Percentiles rank a stretch among this genome's conserved stretches.
Conservation (phyloP, 2,329 filamentous ascomycete species). For the Chaetomium strumarium region DNA sequence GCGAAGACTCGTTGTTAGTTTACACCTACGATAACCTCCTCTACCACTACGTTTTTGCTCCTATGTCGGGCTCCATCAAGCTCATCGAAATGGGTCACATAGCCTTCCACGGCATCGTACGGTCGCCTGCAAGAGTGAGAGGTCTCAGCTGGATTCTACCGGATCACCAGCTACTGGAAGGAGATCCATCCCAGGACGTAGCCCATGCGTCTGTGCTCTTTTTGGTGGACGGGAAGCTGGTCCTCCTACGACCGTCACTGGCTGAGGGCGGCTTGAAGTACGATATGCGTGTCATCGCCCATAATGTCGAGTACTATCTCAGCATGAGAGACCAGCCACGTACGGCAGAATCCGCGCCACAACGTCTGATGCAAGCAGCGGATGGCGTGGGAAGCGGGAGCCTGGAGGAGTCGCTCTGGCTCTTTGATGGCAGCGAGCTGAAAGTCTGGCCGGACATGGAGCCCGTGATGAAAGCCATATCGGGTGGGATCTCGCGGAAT, state of each 20-base stretch:
- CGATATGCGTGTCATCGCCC: slow-evolving; percentile 93
- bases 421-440: slow-evolving; percentile 82
- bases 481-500: slow-evolving; percentile 60
- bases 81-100: slow-evolving; percentile 96
- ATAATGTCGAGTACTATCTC: slow-evolving; percentile 93
- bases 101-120: slow-evolving; percentile 91
- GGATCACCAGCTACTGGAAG: slow-evolving; percentile 79
- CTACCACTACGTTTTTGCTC: slow-evolving; percentile 87
- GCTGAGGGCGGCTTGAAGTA: slow-evolving; percentile 88
- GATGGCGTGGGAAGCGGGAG: slow-evolving; percentile 36
- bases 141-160: slow-evolving; percentile 94
- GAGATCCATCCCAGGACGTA: slow-evolving; percentile 93
- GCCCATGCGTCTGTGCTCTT: slow-evolving; percentile 89
- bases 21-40: slow-evolving; percentile 96
- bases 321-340: slow-evolving; percentile 78
- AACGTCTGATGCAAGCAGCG: slow-evolving; percentile 17
- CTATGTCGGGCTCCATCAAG: slow-evolving; percentile 60
- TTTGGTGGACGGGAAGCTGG: slow-evolving; percentile 94
- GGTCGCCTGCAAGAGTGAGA: slow-evolving; percentile 85
- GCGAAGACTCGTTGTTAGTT: slow-evolving; percentile 88
- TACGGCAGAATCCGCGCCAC: slow-evolving; percentile 30
- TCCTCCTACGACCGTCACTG: slow-evolving; percentile 79
- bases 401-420: slow-evolving; percentile 85
- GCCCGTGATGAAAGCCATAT: slow-evolving; percentile 69
- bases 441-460: slow-evolving; percentile 86